phyloP scores from a whole-genome alignment of 1,139 yeast species.

The Arxiozyma heterogenica region DNA sequence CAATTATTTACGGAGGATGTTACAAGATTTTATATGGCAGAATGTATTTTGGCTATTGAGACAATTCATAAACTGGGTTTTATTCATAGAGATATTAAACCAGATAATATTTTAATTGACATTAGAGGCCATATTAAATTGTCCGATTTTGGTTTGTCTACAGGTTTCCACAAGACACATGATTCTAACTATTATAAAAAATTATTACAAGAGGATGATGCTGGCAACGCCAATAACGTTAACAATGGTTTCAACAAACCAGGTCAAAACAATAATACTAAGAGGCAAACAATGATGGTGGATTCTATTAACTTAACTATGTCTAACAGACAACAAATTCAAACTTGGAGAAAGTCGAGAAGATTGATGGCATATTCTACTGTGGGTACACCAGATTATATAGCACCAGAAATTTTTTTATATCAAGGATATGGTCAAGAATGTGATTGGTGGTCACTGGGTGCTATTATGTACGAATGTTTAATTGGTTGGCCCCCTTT shows the following conservation, averaged over 20 bases:
- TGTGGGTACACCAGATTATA: constrained; percentile 97
- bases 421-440: constrained; percentile 99
- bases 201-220: constrained; percentile 51
- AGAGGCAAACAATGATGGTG: constrained; percentile 77
- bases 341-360: constrained; percentile 96
- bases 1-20: constrained; percentile 79
- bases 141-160: constrained; percentile 75
- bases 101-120: constrained; percentile 73
- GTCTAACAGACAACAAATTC: constrained; percentile 94
- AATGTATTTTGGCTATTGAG: constrained; percentile 75
- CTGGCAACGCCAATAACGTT: constrained; percentile 10
- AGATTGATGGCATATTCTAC: constrained; percentile 97
- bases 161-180: constrained; percentile 80
- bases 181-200: constrained; percentile 72
- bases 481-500: constrained; percentile 99
- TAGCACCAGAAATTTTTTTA: constrained; percentile 94
- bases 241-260: constrained; percentile 28
- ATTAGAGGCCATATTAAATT: constrained; percentile 71
- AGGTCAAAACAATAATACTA: constrained; percentile 21
- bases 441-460: constrained; percentile 99
- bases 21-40: constrained; percentile 78
- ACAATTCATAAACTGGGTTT: constrained; percentile 74
- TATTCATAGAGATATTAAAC: constrained; percentile 76
- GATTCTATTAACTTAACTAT: constrained; percentile 93
- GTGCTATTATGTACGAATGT: constrained; percentile 98